Percentiles rank a stretch among this genome's conserved stretches.
phyloP scores from a whole-genome alignment of 176 grass and related monocot genomes.

The Cenchrus purpureus region DNA sequence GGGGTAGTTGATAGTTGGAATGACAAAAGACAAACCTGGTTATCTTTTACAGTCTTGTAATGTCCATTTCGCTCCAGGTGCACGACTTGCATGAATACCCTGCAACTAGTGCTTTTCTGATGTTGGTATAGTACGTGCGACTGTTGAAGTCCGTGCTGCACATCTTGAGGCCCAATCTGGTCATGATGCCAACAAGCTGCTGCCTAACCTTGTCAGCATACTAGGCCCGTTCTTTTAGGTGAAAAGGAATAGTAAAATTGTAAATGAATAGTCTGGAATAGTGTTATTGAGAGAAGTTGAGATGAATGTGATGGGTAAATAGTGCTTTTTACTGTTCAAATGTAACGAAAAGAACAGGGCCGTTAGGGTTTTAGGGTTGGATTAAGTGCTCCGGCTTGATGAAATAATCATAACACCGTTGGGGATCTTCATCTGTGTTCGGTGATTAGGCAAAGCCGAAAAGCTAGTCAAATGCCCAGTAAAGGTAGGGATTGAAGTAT shows the following conservation, averaged over 20 bases:
- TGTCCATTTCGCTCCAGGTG: constrained; percentile 83
- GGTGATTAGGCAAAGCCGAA: not conserved
- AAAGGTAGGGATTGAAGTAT: not conserved
- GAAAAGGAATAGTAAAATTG: too few species aligned
- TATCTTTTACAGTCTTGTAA: constrained; percentile 88
- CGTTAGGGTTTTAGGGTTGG: too few species aligned
- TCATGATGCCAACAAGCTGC: constrained; percentile 94
- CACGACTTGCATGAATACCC: constrained; percentile 99
- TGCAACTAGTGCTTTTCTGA: constrained; percentile 78
- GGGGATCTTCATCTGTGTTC: constrained; percentile 74
- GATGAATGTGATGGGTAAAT: too few species aligned
- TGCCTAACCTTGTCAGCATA: constrained; percentile 92
- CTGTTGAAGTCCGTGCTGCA: constrained; percentile 88
- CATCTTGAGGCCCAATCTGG: constrained; percentile 84
- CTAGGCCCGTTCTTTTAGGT: not conserved
- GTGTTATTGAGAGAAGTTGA: too few species aligned
- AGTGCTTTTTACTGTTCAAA: too few species aligned
- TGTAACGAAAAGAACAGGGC: too few species aligned
- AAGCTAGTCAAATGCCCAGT: not conserved
- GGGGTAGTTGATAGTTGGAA: not conserved
- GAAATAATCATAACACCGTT: constrained; percentile 95
- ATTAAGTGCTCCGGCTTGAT: constrained; percentile 70
- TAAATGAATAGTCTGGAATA: too few species aligned
- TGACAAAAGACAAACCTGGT: constrained; percentile 57
- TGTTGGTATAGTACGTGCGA: constrained; percentile 85